phyloP scores from a whole-genome alignment of 2,329 filamentous ascomycete species.

The Pyrenophora teres region DNA sequence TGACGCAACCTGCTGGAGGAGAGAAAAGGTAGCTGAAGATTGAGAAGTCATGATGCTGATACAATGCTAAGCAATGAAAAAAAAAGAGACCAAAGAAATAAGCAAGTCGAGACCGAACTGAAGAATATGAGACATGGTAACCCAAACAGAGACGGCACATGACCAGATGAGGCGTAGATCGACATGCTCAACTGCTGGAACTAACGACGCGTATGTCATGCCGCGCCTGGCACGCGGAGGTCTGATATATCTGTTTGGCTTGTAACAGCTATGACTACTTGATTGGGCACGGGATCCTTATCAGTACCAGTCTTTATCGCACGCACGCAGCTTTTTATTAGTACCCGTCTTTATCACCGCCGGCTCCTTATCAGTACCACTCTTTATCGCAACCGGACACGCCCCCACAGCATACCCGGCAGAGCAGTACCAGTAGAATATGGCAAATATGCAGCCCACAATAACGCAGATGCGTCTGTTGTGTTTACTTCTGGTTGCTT shows the following conservation, averaged over 20 bases:
- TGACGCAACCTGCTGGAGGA: background rate
- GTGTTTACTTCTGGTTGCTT: background rate
- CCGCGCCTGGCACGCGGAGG: conserved; percentile 1
- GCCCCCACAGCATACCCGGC: conserved; percentile 13
- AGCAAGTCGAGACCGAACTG: background rate
- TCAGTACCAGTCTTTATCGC: too few relatives aligned
- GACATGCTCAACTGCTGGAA: conserved; percentile 1
- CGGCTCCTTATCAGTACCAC: conserved; percentile 11
- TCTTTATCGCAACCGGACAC: conserved; percentile 14
- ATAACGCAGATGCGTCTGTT: background rate
- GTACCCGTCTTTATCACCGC: too few relatives aligned
- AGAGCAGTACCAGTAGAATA: background rate
- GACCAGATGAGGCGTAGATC: background rate
- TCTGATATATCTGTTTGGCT: conserved; percentile 1
- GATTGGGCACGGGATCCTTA: background rate
- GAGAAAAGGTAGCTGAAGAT: background rate
- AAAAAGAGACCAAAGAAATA: background rate
- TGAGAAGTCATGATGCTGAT: background rate
- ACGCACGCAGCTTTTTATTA: too few relatives aligned
- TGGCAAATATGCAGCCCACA: background rate
- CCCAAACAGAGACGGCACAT: background rate
- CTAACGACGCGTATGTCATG: conserved; percentile 1
- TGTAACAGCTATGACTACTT: background rate
- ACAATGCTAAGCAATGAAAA: background rate
- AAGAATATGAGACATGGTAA: background rate